Conservation (phyloP, 495 filamentous ascomycete genomes). For the Penicillium tannophilum region DNA sequence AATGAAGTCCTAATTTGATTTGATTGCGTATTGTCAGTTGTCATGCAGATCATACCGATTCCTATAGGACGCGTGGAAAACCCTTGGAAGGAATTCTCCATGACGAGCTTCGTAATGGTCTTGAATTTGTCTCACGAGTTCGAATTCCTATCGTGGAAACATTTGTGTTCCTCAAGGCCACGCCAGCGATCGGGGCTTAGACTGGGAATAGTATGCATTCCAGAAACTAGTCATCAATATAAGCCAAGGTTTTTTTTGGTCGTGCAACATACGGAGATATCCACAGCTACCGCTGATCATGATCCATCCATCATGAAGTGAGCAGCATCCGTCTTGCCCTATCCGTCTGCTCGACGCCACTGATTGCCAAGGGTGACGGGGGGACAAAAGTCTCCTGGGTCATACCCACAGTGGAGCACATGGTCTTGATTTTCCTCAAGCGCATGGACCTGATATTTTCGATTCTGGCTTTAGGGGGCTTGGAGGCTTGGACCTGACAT, state of each 20-base stretch:
- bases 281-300: slow-evolving; percentile 9
- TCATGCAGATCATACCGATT: slow-evolving; percentile 22
- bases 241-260: background rate
- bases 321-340: slow-evolving; percentile 18
- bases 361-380: slow-evolving; percentile 21
- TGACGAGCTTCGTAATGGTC: slow-evolving; percentile 14
- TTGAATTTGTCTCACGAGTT: background rate
- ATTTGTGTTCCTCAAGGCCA: background rate
- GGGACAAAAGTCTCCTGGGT: slow-evolving; percentile 17
- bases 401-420: slow-evolving; percentile 34
- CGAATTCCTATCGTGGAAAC: background rate
- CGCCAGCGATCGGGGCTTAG: slow-evolving; percentile 7
- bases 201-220: slow-evolving; percentile 2
- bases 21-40: slow-evolving; percentile 12
- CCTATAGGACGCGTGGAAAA: slow-evolving; percentile 21
- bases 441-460: slow-evolving; percentile 18
- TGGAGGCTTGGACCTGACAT: slow-evolving; percentile 9
- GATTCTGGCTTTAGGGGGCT: slow-evolving; percentile 7
- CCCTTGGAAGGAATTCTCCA: slow-evolving; percentile 15
- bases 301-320: slow-evolving; percentile 10
- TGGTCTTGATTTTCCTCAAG: slow-evolving; percentile 23
- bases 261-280: background rate
- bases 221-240: slow-evolving; percentile 8
- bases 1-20: background rate
- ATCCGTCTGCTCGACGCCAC: slow-evolving; percentile 24